A percentile compares a stretch with the other conserved stretches of the same genome.
These are phyloP conservation scores for Termitomyces titanicus DNA, from an alignment of 768 basidiomycete species.

Conservation along the genomic window DNA sequence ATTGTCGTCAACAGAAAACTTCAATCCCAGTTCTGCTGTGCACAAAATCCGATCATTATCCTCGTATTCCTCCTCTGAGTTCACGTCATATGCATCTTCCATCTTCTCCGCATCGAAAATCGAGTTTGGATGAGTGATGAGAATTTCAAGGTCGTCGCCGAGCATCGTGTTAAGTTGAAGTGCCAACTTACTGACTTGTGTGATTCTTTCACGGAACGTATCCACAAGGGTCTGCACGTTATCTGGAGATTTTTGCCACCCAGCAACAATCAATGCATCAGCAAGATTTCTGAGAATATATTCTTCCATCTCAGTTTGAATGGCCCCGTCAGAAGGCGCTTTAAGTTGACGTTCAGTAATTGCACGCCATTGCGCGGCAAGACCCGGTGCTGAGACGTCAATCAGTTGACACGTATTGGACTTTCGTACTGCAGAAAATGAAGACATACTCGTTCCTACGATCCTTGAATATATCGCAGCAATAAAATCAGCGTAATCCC, in stretches of 20 bases:
- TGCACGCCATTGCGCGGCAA: conserved; percentile 23
- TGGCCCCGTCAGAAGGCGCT: conserved; percentile 16
- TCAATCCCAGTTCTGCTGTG: not conserved
- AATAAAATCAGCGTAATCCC: conserved; percentile 38
- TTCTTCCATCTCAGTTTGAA: conserved; percentile 15
- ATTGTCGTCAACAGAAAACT: not conserved
- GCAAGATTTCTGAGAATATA: not conserved
- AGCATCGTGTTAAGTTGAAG: not conserved
- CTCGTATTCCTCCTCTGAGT: not conserved
- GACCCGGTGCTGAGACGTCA: conserved; percentile 11
- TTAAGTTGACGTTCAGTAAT: conserved; percentile 23
- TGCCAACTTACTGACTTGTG: not conserved
- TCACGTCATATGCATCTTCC: not conserved
- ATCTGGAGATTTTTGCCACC: not conserved
- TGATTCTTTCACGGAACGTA: not conserved
- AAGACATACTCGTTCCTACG: conserved; percentile 30
- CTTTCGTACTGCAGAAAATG: not conserved
- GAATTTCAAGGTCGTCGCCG: not conserved
- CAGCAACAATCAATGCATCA: not conserved
- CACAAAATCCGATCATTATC: not conserved
- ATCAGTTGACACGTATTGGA: not conserved
- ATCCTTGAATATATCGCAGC: conserved; percentile 33
- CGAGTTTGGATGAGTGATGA: not conserved
- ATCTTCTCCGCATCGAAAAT: not conserved
- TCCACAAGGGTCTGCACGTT: not conserved